Conservation (phyloP, 75 land plant genomes). For the Pinus tabuliformis region DNA sequence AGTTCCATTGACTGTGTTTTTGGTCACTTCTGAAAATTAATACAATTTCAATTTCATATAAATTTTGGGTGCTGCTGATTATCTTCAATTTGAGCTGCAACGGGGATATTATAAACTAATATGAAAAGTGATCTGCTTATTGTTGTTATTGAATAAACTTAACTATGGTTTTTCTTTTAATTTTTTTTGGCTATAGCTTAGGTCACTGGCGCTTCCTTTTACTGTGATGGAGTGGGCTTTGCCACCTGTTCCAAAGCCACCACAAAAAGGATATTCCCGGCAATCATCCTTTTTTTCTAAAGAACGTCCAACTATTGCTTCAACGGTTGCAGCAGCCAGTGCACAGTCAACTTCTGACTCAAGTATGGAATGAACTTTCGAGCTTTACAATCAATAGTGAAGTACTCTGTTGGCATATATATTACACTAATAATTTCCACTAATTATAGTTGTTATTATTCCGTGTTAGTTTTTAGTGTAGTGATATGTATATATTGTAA, state of each 20-base stretch:
- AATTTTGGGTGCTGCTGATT: not conserved
- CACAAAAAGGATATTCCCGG: constrained; percentile 38
- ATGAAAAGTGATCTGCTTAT: too few species aligned
- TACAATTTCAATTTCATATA: too few species aligned
- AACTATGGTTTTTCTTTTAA: not conserved
- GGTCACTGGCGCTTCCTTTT: constrained; percentile 97
- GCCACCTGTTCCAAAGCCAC: constrained; percentile 88
- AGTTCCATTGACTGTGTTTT: too few species aligned
- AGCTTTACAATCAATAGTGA: not conserved
- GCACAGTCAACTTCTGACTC: constrained; percentile 33
- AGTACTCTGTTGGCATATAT: not conserved
- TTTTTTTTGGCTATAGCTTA: constrained; percentile 61
- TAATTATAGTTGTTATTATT: not conserved
- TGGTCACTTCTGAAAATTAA: too few species aligned
- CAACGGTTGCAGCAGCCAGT: constrained; percentile 40
- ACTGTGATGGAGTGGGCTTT: constrained; percentile 99
- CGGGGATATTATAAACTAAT: too few species aligned
- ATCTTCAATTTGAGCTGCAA: not conserved
- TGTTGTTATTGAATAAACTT: not conserved
- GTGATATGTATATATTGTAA: not conserved
- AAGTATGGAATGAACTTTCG: constrained; percentile 22
- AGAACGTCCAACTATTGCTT: constrained; percentile 42
- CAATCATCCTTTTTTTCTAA: constrained; percentile 44
- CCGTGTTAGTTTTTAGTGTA: not conserved
- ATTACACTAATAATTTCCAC: not conserved